A percentile compares a stretch with the other conserved stretches of the same genome.
These are phyloP conservation scores for Trichomonascaceae sp. DNA, from an alignment of 1,139 yeast genomes.

Conservation along the genomic window DNA sequence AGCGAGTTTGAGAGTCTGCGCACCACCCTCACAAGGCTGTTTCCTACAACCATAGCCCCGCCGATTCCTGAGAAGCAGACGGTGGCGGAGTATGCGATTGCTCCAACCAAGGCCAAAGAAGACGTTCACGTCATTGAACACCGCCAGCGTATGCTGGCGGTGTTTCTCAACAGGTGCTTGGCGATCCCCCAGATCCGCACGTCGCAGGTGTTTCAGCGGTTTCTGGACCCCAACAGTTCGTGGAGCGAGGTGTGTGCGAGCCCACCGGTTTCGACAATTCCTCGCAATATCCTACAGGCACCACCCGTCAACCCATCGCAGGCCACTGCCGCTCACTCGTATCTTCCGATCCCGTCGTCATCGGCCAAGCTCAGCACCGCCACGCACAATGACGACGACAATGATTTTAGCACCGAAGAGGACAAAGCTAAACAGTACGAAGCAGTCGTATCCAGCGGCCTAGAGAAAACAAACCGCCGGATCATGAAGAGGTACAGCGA, in stretches of 20 bases:
- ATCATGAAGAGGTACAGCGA: slow-evolving; percentile 52
- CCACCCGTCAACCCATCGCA: slow-evolving; percentile 42
- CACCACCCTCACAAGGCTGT: slow-evolving; percentile 51
- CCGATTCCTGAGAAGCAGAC: slow-evolving; percentile 93
- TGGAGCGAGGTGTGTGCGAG: slow-evolving; percentile 48
- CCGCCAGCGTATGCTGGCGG: slow-evolving; percentile 65
- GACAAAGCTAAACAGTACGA: slow-evolving; percentile 44
- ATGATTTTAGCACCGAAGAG: slow-evolving; percentile 33
- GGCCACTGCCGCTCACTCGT: slow-evolving; percentile 44
- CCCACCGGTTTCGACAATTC: slow-evolving; percentile 45
- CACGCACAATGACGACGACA: slow-evolving; percentile 18
- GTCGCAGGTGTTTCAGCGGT: slow-evolving; percentile 56
- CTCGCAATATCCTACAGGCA: slow-evolving; percentile 39
- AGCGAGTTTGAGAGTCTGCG: slow-evolving; percentile 84
- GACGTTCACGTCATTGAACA: slow-evolving; percentile 40
- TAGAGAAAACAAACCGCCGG: slow-evolving; percentile 56
- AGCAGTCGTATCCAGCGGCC: slow-evolving; percentile 36
- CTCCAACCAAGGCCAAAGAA: slow-evolving; percentile 45
- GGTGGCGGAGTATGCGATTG: slow-evolving; percentile 35
- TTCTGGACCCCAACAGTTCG: slow-evolving; percentile 72
- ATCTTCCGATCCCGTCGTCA: slow-evolving; percentile 50
- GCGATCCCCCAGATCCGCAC: slow-evolving; percentile 41
- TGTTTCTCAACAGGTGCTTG: slow-evolving; percentile 67
- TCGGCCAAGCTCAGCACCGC: slow-evolving; percentile 22
- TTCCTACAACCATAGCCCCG: slow-evolving; percentile 76